Evolutionary conservation across 2,329 filamentous ascomycete genomes (phyloP), one percentile per base, ranked within the genome.

Genomic region (Aspergillus fumigatiaffinis): DNA sequence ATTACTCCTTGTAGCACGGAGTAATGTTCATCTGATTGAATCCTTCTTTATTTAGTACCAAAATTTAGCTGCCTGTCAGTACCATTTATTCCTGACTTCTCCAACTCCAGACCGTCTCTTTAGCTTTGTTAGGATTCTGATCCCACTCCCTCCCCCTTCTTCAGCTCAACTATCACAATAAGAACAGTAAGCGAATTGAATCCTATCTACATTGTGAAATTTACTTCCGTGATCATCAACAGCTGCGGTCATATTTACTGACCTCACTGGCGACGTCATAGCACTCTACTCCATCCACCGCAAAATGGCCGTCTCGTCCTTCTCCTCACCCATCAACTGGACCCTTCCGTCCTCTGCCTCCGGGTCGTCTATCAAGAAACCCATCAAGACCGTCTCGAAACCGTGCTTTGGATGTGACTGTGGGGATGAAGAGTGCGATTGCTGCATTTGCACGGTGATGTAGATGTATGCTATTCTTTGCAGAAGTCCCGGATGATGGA

Each of bases 351-450:
- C 71, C n/a, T 69, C 67, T 12, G 62, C 70, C 38, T 71, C 72
- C 21, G 69, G 68, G 14, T 65, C 72, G 20, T 71, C 72, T 0
- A 66, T 76, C 52, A 70, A 65, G 49, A 73, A 73, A 53, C 73
- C 74, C 17, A 73, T 76, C 60, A 73, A 76, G 58, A 58, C 66
- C 2, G 69, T 72, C 3, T 70, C 72, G 8, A 76, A 75, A 57
- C 74, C 74, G 8, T 76, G 74, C 50, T 76, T 76, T 53, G 73
- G 74, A 3, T 76, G 74, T 52, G 74, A 74, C 48, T 76, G 73
- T 29, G 73, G 74, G 6, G 74, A 73, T 58, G 73, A 74, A 50
- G 73, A 73, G 41, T 76, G 74, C 35, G 74, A 76, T 57, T 75
- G 71, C 54, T 74, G 73, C 51, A 71, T 76, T 54, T 76, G 74